Base-by-base conservation (phyloP, 495 filamentous ascomycete genomes). In the Apodospora peruviana region DNA sequence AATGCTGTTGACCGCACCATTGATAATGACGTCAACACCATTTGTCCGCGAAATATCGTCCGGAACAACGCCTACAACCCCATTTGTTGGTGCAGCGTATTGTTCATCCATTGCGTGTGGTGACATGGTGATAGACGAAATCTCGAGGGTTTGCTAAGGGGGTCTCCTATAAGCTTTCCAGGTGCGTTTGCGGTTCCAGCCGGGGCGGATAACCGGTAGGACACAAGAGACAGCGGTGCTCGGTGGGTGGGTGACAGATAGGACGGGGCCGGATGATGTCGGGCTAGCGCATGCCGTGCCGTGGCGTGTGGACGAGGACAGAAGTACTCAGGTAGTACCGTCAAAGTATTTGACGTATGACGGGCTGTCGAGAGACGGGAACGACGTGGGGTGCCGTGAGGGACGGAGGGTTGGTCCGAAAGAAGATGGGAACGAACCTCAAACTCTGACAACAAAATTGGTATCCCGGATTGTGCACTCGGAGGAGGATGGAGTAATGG, bases 51-150 rank as follows among this genome's bases (percentile, higher is more conserved):
- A 10, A 11, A 38, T 17, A 11, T n/a, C 10, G n/a, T 5, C 11
- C 5, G 10, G 10, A 16, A 38, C 10, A 38, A 17, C 36, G 18
- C n/a, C n/a, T n/a, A 42, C 8, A 40, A 39, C 49, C 19, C 53
- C 38, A 21, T 52, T 56, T 23, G 25, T 22, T 20, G 25, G 32
- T 9, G 23, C 43, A 8, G 45, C 32, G 21, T 19, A 34, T 5
- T 46, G 12, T 12, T 58, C 45, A 8, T 53, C 56, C 56, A 53
- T 57, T 1, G 40, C 42, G 51, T 53, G 62, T 45, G 53, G 60
- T 40, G 55, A 61, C 56, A 62, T 61, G 41, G 23, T 47, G 17
- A 10, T 20, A 21, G 36, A 38, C 36, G 36, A 17, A 38, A 17
- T 2, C 8, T 41, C 45, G 16, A 32, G 16, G 24, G 20, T 32